Base-by-base conservation (phyloP, 2,329 filamentous ascomycete genomes). In the Rhynchosporium graminicola region DNA sequence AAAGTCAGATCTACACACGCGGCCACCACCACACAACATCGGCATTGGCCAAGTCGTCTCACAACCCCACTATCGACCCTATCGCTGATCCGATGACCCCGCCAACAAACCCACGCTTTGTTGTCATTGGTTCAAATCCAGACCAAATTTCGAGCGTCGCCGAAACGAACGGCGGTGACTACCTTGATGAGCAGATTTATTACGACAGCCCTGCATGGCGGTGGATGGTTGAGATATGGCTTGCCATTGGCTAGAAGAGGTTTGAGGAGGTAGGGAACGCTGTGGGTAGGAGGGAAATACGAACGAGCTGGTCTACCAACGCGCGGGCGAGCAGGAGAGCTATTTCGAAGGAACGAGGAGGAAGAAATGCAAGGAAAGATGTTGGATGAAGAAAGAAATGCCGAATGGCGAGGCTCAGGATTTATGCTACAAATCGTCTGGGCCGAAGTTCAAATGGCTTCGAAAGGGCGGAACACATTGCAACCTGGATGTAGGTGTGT, bases 61-160 rank as follows among this genome's bases (percentile, higher is more conserved):
- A 64, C 20, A 20, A 20, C 62, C 59, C 62, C 62, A 59, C 59
- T 55, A 59, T 42, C 48, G 38, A 26, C 13, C 38, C 43, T 42
- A 60, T 48, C 61, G 33, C 31, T 50, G 59, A 48, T 57, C 60
- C 48, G 46, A 61, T 61, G 59, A 64, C 62, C 59, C 62, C 59
- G 55, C 59, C 48, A 56, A 55, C 36, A 33, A 0, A 40, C 45
- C 26, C 20, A 46, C 20, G 15, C 43, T 8, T 46, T n/a, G 26
- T 20, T 28, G 33, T 9, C 29, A 58, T 38, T 58, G 50, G 59
- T 50, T 57, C 33, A 31, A 33, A 31, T 3, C 33, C 1, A 36
- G 6, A 36, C 33, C 33, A 38, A 60, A 20, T 46, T 43, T 48
- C 29, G 29, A 55, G n/a, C 43, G 12, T 46, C 40, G 38, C 29